phyloP scores from a whole-genome alignment of 352 stramenopile species.

The Pythium volutum region DNA sequence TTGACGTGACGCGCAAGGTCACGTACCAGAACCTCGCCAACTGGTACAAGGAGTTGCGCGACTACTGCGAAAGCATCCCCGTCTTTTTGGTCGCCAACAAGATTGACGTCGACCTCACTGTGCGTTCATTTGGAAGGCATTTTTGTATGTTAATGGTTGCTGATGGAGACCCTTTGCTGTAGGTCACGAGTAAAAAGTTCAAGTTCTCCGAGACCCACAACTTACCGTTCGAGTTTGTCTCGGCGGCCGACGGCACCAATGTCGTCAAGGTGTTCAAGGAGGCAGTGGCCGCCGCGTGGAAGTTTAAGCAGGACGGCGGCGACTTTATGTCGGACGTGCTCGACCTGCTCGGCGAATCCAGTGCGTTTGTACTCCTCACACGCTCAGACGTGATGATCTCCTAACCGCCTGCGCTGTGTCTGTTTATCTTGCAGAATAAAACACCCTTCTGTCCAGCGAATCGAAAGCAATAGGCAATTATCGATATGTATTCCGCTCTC shows the following conservation, averaged over 20 bases:
- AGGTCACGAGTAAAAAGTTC: slow-evolving; percentile 96
- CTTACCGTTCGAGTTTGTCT: slow-evolving; percentile 94
- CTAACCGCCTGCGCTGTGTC: neutral
- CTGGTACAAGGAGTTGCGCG: slow-evolving; percentile 90
- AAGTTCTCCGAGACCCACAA: slow-evolving; percentile 94
- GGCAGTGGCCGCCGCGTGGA: slow-evolving; percentile 75
- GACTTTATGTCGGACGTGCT: slow-evolving; percentile 93
- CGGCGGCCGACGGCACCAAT: slow-evolving; percentile 93
- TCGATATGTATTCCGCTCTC: neutral
- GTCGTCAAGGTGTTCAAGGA: slow-evolving; percentile 95
- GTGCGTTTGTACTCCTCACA: slow-evolving; percentile 24
- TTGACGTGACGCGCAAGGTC: slow-evolving; percentile 94
- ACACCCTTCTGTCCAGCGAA: too few species aligned
- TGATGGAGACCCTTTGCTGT: too few species aligned
- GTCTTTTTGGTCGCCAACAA: slow-evolving; percentile 96
- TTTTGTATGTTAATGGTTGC: too few species aligned
- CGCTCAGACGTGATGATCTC: neutral
- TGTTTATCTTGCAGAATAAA: slow-evolving; percentile 1
- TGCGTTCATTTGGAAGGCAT: slow-evolving; percentile 32
- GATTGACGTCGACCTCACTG: slow-evolving; percentile 94
- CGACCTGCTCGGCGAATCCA: slow-evolving; percentile 79
- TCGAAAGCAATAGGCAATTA: neutral
- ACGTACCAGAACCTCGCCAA: slow-evolving; percentile 94
- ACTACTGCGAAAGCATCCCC: slow-evolving; percentile 92
- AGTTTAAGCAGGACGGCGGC: slow-evolving; percentile 88